phyloP scores from a whole-genome alignment of 2,329 filamentous ascomycete species.

The Fonsecaea pugnacius region DNA sequence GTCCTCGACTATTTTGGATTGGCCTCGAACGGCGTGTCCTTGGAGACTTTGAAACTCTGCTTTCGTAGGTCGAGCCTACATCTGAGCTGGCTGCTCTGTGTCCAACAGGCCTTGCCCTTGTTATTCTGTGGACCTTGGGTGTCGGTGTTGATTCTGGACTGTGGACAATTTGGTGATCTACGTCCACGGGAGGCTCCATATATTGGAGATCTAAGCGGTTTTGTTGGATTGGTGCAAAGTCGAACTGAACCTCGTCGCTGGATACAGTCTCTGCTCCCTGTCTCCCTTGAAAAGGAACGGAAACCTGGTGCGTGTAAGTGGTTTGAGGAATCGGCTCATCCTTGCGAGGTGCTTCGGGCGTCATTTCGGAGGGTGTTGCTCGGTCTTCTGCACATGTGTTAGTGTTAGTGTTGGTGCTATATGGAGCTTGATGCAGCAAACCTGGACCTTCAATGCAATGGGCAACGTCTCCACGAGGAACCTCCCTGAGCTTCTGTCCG shows the following conservation, averaged over 20 bases:
- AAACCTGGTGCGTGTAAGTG: not conserved
- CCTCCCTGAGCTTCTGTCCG: not conserved
- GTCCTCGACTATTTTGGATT: not conserved
- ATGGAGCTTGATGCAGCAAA: not conserved
- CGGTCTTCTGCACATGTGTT: not conserved
- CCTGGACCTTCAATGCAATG: not conserved
- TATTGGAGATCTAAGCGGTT: not conserved
- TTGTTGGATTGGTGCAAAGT: not conserved
- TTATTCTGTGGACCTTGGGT: not conserved
- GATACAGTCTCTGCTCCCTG: not conserved
- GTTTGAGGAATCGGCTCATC: not conserved
- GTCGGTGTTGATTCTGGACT: not conserved
- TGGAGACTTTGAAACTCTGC: constrained; percentile 8
- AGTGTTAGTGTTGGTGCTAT: not conserved
- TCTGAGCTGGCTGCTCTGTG: not conserved
- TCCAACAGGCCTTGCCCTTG: not conserved
- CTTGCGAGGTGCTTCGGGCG: not conserved
- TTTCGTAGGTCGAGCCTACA: not conserved
- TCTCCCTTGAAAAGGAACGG: not conserved
- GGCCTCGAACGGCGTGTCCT: not conserved
- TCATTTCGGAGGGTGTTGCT: not conserved
- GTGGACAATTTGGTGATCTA: not conserved
- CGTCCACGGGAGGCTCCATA: not conserved
- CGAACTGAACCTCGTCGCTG: constrained; percentile 1
- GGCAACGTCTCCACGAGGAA: not conserved